Base-by-base conservation (phyloP, 768 basidiomycete species). In the Serendipita sp. region DNA sequence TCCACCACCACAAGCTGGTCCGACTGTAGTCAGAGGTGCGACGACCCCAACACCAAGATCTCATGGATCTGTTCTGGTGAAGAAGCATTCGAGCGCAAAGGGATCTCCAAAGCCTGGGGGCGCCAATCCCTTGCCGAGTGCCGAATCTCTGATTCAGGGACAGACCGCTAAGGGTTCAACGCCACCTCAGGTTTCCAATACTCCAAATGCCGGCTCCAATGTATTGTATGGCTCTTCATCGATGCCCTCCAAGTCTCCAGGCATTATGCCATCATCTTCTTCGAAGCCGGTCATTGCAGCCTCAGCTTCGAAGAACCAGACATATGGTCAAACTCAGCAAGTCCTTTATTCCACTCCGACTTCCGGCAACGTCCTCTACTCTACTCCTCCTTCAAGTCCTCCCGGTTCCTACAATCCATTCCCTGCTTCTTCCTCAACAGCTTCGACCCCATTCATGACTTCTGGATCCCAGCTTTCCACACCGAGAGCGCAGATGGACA, bases 31-130 rank as follows among this genome's bases (percentile, higher is more conserved):
- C 35, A 35, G 56, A 28, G 32, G 34, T n/a, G 56, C 28, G 4
- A n/a, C 30, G 11, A 4, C 56, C 35, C 48, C 18, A 32, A 60
- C 56, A 35, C 56, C 56, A n/a, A 10, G 56, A 11, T 5, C 28
- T n/a, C 56, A 60, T 24, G 56, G 56, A n/a, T 60, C 56, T 34
- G 56, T 60, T 4, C 56, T 60, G 10, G 56, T 60, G 28, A 60
- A 60, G 37, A 60, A 60, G 34, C 34, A 28, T 37, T 35, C 18
- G 28, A 60, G 28, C 30, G 34, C 34, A 37, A 60, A 60, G 56
- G 34, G 4, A n/a, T 37, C 18, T 11, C 56, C 56, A 24, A 37
- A 60, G 8, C 28, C 56, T 32, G 48, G 41, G 41, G 41, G 41
- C 13, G 41, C 13, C 7, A 41, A 41, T 13, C 48, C 48, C n/a